phyloP scores from a whole-genome alignment of 495 filamentous ascomycete species.

The Neurospora sublineolata region DNA sequence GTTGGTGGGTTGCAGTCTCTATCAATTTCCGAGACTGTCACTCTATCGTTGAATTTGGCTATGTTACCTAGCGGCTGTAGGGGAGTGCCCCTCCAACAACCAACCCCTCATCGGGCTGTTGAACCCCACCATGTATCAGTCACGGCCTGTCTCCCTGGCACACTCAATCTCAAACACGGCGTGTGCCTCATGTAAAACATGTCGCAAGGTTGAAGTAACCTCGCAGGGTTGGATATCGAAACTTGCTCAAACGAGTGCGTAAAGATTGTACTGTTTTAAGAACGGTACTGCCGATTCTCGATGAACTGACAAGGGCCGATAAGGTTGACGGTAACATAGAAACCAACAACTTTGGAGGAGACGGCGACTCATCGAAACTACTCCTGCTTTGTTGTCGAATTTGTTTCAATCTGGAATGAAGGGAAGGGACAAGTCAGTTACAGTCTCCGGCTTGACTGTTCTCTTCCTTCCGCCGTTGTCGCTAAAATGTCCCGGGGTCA shows the following conservation, averaged over 20 bases:
- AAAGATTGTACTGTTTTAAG: neutral
- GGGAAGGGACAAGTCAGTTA: neutral
- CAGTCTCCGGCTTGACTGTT: neutral
- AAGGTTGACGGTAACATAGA: neutral
- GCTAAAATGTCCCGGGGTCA: neutral
- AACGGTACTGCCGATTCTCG: neutral
- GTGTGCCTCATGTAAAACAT: slow-evolving; percentile 4
- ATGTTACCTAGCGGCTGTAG: neutral
- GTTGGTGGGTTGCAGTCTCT: neutral
- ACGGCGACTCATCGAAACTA: neutral
- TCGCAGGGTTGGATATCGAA: neutral
- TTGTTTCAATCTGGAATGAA: neutral
- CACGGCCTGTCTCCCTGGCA: neutral
- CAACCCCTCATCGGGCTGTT: neutral
- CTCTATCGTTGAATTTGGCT: neutral
- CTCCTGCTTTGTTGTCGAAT: neutral
- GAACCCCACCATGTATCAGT: neutral
- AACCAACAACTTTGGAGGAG: neutral
- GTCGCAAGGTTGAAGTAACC: neutral
- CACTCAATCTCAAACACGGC: slow-evolving; percentile 13
- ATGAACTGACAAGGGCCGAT: neutral
- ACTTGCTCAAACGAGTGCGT: neutral
- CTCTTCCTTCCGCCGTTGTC: neutral
- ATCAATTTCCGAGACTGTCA: neutral
- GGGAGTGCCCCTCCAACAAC: neutral